A percentile compares a stretch with the other conserved stretches of the same genome.
These are phyloP conservation scores for Colletotrichum liaoningense DNA, from an alignment of 2,329 filamentous ascomycete genomes.

Conservation along the genomic window DNA sequence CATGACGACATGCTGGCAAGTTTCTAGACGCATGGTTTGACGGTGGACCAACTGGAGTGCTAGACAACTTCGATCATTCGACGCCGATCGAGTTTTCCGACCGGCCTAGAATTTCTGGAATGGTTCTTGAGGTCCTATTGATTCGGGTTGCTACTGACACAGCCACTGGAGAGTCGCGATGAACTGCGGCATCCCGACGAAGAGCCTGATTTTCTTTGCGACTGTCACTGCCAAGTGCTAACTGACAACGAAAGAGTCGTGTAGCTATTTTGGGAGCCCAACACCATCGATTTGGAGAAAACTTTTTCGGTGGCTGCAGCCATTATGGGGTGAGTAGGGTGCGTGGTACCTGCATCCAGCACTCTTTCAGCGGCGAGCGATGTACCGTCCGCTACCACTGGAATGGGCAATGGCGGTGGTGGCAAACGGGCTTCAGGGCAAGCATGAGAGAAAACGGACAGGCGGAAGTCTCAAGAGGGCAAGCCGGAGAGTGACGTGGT, in stretches of 20 bases:
- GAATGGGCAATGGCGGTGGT: conserved; percentile 3
- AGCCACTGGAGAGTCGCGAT: conserved; percentile 11
- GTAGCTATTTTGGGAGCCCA: conserved; percentile 20
- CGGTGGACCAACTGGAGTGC: too few relatives aligned
- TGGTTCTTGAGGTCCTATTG: neutral
- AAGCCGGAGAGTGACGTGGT: conserved; percentile 27
- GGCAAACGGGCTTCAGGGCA: conserved; percentile 12
- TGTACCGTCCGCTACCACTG: neutral
- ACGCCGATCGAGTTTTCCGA: neutral
- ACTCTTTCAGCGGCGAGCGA: neutral
- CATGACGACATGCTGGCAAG: conserved; percentile 9
- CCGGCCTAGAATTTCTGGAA: neutral
- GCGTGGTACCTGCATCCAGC: conserved; percentile 29
- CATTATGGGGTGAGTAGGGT: neutral
- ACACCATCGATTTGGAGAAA: neutral
- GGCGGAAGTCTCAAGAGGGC: conserved; percentile 22
- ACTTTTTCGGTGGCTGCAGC: neutral
- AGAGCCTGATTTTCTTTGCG: neutral
- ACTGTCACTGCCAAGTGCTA: neutral
- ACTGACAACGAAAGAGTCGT: too few relatives aligned
- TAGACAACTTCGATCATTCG: neutral
- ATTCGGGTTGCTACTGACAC: neutral
- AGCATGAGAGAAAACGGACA: neutral
- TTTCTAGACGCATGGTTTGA: neutral
- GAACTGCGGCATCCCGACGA: neutral